Percentiles rank a stretch among this genome's conserved stretches.
These are phyloP conservation scores for Saccharomyces pastorianus DNA, from an alignment of 1,139 yeast genomes.

Conservation along the genomic window DNA sequence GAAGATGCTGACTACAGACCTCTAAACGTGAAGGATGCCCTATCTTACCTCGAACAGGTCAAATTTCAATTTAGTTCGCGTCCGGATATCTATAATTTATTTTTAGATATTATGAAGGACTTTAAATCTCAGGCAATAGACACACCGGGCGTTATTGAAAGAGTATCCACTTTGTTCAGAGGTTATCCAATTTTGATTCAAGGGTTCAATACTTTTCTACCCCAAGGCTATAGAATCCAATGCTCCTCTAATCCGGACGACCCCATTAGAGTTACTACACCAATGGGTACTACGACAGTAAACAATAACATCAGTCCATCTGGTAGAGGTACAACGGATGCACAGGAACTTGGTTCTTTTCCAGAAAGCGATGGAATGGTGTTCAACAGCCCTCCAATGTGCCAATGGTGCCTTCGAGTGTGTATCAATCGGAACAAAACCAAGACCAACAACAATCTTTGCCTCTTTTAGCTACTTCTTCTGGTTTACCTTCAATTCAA, in stretches of 20 bases:
- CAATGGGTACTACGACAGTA: slow-evolving; percentile 66
- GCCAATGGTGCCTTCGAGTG: slow-evolving; percentile 5
- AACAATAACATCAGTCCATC: slow-evolving; percentile 1
- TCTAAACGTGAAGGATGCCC: slow-evolving; percentile 89
- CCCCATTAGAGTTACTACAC: slow-evolving; percentile 92
- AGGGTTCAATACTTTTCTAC: slow-evolving; percentile 94
- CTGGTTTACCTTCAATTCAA: not conserved
- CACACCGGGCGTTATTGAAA: slow-evolving; percentile 95
- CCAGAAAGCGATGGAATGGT: not conserved
- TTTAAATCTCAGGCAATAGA: slow-evolving; percentile 93
- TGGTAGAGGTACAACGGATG: not conserved
- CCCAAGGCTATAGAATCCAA: slow-evolving; percentile 92
- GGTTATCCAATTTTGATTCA: slow-evolving; percentile 92
- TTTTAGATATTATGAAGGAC: slow-evolving; percentile 95
- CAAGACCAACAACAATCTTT: slow-evolving; percentile 6
- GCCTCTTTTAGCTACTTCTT: not conserved
- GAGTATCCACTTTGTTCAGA: slow-evolving; percentile 81
- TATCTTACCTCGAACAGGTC: slow-evolving; percentile 90
- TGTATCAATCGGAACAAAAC: slow-evolving; percentile 1
- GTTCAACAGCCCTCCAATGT: slow-evolving; percentile 7
- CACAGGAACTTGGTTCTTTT: not conserved
- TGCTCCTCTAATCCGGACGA: slow-evolving; percentile 86
- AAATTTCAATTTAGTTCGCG: slow-evolving; percentile 85
- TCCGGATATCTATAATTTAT: slow-evolving; percentile 93
- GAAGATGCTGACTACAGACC: slow-evolving; percentile 54